Conservation (phyloP, 257 asterid genomes). For the Solanum dulcamara region DNA sequence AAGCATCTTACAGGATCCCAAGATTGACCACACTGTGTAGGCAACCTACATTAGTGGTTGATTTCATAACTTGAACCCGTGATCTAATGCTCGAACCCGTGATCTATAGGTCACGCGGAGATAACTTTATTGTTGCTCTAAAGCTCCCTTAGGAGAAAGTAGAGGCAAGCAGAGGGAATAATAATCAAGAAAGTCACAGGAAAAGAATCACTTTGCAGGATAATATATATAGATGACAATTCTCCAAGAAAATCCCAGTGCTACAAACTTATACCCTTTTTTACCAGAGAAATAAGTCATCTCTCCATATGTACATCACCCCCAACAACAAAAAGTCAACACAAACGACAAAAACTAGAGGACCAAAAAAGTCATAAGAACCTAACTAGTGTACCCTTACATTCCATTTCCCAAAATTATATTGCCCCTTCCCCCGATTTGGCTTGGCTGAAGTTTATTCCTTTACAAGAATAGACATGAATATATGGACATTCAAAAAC, state of each 20-base stretch:
- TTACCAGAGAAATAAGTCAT: not conserved
- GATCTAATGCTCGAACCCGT: not conserved
- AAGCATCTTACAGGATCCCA: not conserved
- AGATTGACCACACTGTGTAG: not conserved
- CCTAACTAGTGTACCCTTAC: not conserved
- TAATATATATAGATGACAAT: not conserved
- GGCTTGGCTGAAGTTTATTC: not conserved
- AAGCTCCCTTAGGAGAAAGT: not conserved
- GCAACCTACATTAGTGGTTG: not conserved
- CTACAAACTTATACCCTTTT: not conserved
- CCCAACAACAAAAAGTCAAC: not conserved
- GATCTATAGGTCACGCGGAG: not conserved
- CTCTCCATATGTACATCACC: conserved; percentile 9
- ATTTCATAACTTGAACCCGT: not conserved
- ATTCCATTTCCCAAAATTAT: not conserved
- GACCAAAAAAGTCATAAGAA: not conserved
- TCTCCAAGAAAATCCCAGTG: not conserved
- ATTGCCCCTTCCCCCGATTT: not conserved
- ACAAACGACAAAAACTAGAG: not conserved
- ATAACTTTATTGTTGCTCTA: not conserved
- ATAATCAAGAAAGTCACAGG: not conserved
- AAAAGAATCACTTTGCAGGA: not conserved
- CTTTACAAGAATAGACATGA: not conserved
- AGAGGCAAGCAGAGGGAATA: not conserved
- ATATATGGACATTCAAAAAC: not conserved